phyloP scores from a whole-genome alignment of 2,329 filamentous ascomycete species.

The Ceratocystis papillata region DNA sequence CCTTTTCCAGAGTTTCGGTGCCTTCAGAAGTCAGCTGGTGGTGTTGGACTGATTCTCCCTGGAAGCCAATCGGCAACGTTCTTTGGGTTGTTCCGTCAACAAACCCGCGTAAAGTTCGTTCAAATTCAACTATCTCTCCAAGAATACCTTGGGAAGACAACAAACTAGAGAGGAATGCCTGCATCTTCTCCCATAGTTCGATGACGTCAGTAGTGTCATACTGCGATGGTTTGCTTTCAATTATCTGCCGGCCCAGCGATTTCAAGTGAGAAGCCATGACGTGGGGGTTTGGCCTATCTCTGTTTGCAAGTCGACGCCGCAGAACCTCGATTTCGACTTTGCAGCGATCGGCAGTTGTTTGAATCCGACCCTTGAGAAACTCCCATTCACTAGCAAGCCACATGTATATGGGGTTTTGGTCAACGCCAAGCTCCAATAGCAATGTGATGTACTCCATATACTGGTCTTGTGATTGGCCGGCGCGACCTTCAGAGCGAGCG shows the following conservation, averaged over 20 bases:
- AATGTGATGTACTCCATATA: constrained; percentile 86
- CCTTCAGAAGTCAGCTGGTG: constrained; percentile 67
- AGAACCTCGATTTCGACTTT: constrained; percentile 88
- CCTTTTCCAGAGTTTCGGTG: constrained; percentile 61
- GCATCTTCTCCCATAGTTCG: constrained; percentile 86
- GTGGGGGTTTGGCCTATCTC: constrained; percentile 58
- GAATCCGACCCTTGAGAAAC: constrained; percentile 76
- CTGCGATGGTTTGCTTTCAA: constrained; percentile 49
- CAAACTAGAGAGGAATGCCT: constrained; percentile 60
- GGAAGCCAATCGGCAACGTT: constrained; percentile 66
- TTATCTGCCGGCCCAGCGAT: constrained; percentile 55
- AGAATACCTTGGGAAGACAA: constrained; percentile 71
- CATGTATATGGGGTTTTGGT: constrained; percentile 92
- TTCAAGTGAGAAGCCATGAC: constrained; percentile 65
- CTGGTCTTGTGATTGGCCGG: constrained; percentile 57
- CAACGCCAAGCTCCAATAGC: constrained; percentile 83
- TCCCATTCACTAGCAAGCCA: constrained; percentile 89
- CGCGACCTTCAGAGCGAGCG: constrained; percentile 39
- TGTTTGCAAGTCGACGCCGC: constrained; percentile 64
- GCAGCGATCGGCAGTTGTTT: constrained; percentile 67
- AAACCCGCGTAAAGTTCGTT: constrained; percentile 84
- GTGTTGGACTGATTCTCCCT: constrained; percentile 69
- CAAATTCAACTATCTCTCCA: constrained; percentile 85
- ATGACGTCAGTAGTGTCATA: constrained; percentile 73
- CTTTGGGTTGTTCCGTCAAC: constrained; percentile 76